A percentile compares a stretch with the other conserved stretches of the same genome.
phyloP scores from a whole-genome alignment of 371 early-diverging fungal species.

The Mucor indicus region DNA sequence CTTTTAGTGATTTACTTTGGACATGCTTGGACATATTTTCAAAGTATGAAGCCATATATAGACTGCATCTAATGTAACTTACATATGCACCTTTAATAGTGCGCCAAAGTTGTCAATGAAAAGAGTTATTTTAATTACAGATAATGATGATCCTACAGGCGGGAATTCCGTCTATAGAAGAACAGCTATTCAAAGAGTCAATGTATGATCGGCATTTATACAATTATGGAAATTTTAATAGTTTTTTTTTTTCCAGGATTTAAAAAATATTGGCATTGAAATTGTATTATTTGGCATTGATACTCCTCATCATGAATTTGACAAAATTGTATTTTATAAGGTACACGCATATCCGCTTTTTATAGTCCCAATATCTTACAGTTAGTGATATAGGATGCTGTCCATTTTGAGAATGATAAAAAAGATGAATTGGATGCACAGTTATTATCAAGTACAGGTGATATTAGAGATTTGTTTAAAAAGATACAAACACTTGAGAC shows the following conservation, averaged over 20 bases:
- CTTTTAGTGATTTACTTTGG: conserved; percentile 65
- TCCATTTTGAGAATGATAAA: not conserved
- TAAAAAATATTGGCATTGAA: conserved; percentile 47
- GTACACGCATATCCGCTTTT: conserved; percentile 25
- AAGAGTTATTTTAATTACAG: conserved; percentile 68
- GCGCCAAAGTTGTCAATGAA: conserved; percentile 52
- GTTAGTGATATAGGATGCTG: not conserved
- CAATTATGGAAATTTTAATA: too few species aligned
- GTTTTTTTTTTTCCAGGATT: too few species aligned
- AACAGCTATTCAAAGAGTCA: conserved; percentile 58
- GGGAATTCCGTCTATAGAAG: conserved; percentile 41
- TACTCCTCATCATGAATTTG: conserved; percentile 38
- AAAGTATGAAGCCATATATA: not conserved
- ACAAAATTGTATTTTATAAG: conserved; percentile 46
- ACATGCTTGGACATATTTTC: conserved; percentile 46
- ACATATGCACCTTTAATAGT: conserved; percentile 6
- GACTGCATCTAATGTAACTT: not conserved
- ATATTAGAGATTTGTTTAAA: not conserved
- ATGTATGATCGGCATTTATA: too few species aligned
- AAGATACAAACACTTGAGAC: conserved; percentile 1
- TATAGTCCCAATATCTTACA: too few species aligned
- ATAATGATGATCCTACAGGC: conserved; percentile 61
- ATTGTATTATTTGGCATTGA: conserved; percentile 61
- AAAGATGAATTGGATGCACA: not conserved
- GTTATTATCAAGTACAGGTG: not conserved